phyloP scores from a whole-genome alignment of 257 asterid species.

The Ilex aquifolium region DNA sequence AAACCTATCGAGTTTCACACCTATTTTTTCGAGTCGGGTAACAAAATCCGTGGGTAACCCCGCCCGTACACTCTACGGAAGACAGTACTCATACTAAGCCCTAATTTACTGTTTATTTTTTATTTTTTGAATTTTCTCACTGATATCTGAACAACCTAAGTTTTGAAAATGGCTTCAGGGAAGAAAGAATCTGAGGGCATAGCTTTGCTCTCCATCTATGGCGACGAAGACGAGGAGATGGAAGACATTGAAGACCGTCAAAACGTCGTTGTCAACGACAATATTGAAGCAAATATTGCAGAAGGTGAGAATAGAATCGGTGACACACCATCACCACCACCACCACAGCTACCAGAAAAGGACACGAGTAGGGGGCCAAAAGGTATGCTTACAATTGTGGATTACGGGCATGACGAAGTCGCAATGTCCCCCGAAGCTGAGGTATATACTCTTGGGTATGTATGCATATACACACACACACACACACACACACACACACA shows the following conservation, averaged over 20 bases:
- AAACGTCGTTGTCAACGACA: not conserved
- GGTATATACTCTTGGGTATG: not conserved
- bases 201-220: not conserved
- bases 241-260: not conserved
- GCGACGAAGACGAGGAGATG: not conserved
- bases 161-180: not conserved
- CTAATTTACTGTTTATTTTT: too few species aligned
- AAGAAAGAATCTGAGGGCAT: not conserved
- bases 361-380: not conserved
- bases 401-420: not conserved
- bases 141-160: too few species aligned
- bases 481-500: too few species aligned
- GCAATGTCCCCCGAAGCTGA: constrained; percentile 1
- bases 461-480: too few species aligned
- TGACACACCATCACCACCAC: not conserved
- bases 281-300: not conserved
- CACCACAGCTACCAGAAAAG: not conserved
- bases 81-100: too few species aligned
- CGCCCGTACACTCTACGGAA: too few species aligned
- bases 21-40: too few species aligned
- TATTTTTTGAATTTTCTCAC: too few species aligned
- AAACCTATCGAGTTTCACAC: too few species aligned
- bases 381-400: not conserved
- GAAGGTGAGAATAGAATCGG: not conserved
- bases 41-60: too few species aligned